Base-by-base conservation (phyloP, 345 rosid genomes). In the Pugionium dolabratum region DNA sequence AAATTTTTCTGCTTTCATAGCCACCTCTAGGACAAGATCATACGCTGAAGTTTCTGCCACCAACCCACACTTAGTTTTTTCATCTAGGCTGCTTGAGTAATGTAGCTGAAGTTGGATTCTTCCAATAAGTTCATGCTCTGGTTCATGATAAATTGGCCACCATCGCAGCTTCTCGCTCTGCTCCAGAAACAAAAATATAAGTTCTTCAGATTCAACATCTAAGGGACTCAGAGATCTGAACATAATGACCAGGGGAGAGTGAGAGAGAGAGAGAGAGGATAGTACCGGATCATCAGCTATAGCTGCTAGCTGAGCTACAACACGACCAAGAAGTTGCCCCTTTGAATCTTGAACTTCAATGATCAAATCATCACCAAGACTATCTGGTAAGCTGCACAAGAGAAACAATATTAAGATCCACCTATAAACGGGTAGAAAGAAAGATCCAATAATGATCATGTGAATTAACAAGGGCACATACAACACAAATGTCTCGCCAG, bases 31-130 rank as follows among this genome's bases (percentile, higher is more conserved):
- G 70, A 85, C 79, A 26, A 94, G 79, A 77, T 94, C 97, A 80
- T 90, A 94, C 3, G 97, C 97, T 39, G 92, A 94, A 59, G 99
- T 94, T 80, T 94, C 99, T 10, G 99, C 96, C 40, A 94, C 91
- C 59, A 87, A 88, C 29, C 97, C 95, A 72, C 89, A 88, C 89
- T 88, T 93, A 25, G 75, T 81, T 69, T 72, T 82, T 52, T 86
- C 99, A 59, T 90, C 97, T 37, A 83, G 79, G 80, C 84, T 82
- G 44, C 86, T 83, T 67, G 97, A 81, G 62, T 94, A 94, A 58
- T 67, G 77, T 70, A 90, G 73, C 50, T 73, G 68, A 9, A 94
- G 87, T 76, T 90, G 97, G 55, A 88, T 64, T 71, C 86, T 88
- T 33, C 99, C 99, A 39, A 86, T 84, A 55, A 83, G 84, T 72